A percentile compares a stretch with the other conserved stretches of the same genome.
Conservation (phyloP, 2,329 filamentous ascomycete genomes). For the Penicillium sp. region DNA sequence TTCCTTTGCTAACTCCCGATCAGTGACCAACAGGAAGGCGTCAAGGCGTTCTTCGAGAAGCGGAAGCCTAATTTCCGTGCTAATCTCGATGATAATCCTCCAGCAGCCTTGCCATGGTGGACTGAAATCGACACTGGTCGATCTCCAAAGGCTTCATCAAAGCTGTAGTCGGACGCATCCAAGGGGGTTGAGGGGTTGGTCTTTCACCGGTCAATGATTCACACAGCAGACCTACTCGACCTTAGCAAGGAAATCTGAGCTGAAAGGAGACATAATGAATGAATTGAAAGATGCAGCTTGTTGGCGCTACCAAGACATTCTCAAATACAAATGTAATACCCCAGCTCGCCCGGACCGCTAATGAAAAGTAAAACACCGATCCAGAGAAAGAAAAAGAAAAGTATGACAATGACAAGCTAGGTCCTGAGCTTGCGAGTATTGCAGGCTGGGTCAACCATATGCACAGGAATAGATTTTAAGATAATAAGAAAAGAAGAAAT, state of each 20-base stretch:
- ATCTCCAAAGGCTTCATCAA: constrained; percentile 25
- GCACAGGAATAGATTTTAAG: constrained; percentile 17
- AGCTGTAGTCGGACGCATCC: constrained; percentile 21
- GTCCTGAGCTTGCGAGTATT: constrained; percentile 4
- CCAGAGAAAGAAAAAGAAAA: constrained; percentile 16
- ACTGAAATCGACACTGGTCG: constrained; percentile 54
- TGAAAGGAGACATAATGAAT: background rate
- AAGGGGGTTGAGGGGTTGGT: background rate
- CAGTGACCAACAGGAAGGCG: constrained; percentile 69
- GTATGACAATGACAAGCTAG: constrained; percentile 14
- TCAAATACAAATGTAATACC: constrained; percentile 23
- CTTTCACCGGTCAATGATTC: background rate
- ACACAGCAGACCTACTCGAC: background rate
- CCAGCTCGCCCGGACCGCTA: constrained; percentile 27
- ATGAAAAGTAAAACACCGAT: constrained; percentile 31
- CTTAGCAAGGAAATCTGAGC: background rate
- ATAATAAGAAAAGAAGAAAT: too few relatives aligned
- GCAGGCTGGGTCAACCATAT: constrained; percentile 16
- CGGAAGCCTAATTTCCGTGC: constrained; percentile 65
- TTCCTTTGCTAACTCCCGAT: constrained; percentile 7
- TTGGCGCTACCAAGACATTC: constrained; percentile 20
- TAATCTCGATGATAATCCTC: constrained; percentile 63
- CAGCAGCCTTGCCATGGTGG: constrained; percentile 71
- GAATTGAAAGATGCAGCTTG: constrained; percentile 4
- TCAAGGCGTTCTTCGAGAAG: constrained; percentile 72